Percentiles rank a stretch among this genome's conserved stretches.
These are phyloP conservation scores for Flaveria sonorensis DNA, from an alignment of 129 eudicot genomes.

Conservation along the genomic window DNA sequence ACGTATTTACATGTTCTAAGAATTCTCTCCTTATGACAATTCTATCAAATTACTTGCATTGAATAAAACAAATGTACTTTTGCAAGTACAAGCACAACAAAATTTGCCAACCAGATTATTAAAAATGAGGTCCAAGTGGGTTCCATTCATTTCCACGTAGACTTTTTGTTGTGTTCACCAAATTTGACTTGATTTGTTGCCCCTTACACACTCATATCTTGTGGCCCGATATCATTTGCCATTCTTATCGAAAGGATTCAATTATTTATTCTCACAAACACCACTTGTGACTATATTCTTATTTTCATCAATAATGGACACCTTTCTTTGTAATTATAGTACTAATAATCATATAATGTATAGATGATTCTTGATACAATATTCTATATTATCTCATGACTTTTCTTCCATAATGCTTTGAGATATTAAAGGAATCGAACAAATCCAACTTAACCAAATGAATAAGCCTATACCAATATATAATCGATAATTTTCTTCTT, in stretches of 20 bases:
- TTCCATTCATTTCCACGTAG: background rate
- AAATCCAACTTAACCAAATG: background rate
- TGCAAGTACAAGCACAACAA: background rate
- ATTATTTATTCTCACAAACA: constrained; percentile 5
- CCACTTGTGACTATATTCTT: background rate
- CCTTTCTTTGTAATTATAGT: background rate
- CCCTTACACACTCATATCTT: background rate
- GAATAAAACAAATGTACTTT: no score
- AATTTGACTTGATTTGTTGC: constrained; percentile 6
- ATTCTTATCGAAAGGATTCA: background rate
- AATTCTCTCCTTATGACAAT: no score
- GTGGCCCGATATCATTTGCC: background rate
- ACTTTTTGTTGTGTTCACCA: background rate
- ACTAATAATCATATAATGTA: background rate
- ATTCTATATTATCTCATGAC: constrained; percentile 2
- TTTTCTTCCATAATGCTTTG: background rate
- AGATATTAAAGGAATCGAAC: background rate
- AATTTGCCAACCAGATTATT: background rate
- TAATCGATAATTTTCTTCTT: no score
- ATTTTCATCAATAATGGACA: background rate
- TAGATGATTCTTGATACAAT: background rate
- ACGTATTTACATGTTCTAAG: no score
- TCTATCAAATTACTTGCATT: no score
- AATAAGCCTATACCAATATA: background rate
- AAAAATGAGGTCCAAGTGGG: constrained; percentile 2